Conservation (phyloP, 148 eudicot species). For the Nepenthes gracilis region DNA sequence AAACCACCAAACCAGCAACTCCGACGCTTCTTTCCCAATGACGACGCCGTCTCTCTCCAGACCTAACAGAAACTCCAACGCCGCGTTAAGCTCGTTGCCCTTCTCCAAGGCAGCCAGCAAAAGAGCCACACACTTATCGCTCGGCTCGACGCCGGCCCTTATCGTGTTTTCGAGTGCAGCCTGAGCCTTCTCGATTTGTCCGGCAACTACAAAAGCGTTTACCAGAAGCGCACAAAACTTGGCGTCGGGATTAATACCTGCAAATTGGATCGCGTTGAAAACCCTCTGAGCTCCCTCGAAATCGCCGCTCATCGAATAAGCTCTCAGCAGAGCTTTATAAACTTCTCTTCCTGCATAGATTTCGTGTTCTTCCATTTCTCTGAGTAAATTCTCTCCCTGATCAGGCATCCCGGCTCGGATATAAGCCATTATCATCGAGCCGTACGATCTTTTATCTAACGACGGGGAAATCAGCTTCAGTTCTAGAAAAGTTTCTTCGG, state of each 20-base stretch:
- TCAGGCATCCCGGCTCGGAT: conserved; percentile 54
- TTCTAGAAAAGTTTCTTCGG: conserved; percentile 59
- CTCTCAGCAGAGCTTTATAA: conserved; percentile 75
- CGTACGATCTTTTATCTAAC: conserved; percentile 73
- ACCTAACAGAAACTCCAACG: conserved; percentile 45
- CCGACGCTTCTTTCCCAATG: conserved; percentile 63
- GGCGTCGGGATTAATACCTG: conserved; percentile 63
- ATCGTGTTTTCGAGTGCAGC: conserved; percentile 62
- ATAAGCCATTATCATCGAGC: conserved; percentile 92
- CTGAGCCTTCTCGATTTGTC: conserved; percentile 49
- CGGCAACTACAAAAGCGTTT: conserved; percentile 59
- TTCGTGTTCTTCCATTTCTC: conserved; percentile 62
- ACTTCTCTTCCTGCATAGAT: conserved; percentile 72
- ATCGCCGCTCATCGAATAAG: conserved; percentile 82
- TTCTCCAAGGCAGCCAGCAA: conserved; percentile 54
- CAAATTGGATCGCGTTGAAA: conserved; percentile 64
- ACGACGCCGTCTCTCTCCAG: conserved; percentile 62
- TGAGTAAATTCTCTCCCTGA: conserved; percentile 46
- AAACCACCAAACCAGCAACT: conserved; percentile 62
- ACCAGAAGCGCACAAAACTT: conserved; percentile 71
- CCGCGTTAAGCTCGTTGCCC: conserved; percentile 55
- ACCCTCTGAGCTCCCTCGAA: conserved; percentile 72
- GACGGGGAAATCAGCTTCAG: conserved; percentile 62
- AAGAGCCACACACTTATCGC: conserved; percentile 70
- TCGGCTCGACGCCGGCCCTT: conserved; percentile 57